Evolutionary conservation across 768 basidiomycete genomes (phyloP).

Genomic region (Macrolepiota fuliginosa): DNA sequence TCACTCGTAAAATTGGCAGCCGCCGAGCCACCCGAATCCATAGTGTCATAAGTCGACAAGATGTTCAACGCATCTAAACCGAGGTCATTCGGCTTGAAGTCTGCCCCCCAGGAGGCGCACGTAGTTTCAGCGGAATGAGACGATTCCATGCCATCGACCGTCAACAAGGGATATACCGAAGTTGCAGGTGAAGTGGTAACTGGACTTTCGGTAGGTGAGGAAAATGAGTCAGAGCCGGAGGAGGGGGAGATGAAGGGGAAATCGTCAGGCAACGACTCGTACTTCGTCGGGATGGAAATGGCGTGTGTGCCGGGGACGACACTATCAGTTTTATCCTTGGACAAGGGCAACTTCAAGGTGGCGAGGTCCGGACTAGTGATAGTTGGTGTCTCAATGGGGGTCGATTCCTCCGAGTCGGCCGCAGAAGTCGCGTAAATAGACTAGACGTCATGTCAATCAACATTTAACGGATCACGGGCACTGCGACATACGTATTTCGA

Average conservation of each 20-base stretch:
- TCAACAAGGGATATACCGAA: constrained; percentile 22
- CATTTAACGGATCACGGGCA: neutral
- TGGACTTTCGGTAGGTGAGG: constrained; percentile 33
- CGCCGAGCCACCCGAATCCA: constrained; percentile 3
- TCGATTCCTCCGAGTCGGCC: constrained; percentile 28
- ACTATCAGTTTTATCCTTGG: constrained; percentile 15
- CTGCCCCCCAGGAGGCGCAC: constrained; percentile 17
- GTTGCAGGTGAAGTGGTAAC: constrained; percentile 22
- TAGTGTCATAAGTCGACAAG: constrained; percentile 20
- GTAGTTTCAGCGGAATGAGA: constrained; percentile 11
- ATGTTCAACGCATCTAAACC: constrained; percentile 19
- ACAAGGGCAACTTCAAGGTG: constrained; percentile 23
- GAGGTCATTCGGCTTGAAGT: constrained; percentile 15
- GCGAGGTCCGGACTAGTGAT: constrained; percentile 26
- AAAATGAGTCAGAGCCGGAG: constrained; percentile 25
- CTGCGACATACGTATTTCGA: constrained; percentile 74
- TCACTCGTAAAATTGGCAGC: constrained; percentile 16
- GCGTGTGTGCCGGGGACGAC: neutral
- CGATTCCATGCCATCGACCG: constrained; percentile 7
- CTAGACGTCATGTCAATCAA: constrained; percentile 23
- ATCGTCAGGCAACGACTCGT: constrained; percentile 24
- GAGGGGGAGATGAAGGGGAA: constrained; percentile 22
- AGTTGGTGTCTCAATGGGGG: constrained; percentile 27
- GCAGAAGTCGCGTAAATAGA: constrained; percentile 45
- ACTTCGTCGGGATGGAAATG: constrained; percentile 21